Evolutionary conservation across 495 filamentous ascomycete species (phyloP).

Genomic region (Penicillium atrosanguineum): DNA sequence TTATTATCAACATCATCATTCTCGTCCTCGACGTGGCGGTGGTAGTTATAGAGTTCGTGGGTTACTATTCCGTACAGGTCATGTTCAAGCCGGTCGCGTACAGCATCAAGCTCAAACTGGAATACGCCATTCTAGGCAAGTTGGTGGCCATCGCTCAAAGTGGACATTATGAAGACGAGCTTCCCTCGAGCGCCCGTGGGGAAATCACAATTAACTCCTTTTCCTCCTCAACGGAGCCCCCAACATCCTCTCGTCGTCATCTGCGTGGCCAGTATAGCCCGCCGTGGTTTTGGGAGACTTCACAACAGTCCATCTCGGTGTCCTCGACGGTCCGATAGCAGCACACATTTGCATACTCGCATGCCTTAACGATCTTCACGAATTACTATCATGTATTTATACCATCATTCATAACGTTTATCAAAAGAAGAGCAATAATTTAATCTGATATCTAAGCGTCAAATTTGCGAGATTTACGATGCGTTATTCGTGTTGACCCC

Average conservation of each 20-base stretch:
- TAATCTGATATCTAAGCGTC: background rate
- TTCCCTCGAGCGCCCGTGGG: constrained; percentile 16
- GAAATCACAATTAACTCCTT: too few relatives aligned
- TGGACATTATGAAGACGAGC: constrained; percentile 1
- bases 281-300: constrained; percentile 16
- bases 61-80: constrained; percentile 47
- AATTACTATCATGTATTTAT: background rate
- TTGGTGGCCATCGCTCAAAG: constrained; percentile 38
- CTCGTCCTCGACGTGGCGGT: constrained; percentile 49
- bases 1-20: constrained; percentile 48
- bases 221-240: background rate
- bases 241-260: background rate
- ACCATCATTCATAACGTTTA: background rate
- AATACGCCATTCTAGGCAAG: constrained; percentile 52
- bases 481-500: constrained; percentile 7
- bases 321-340: constrained; percentile 5
- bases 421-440: background rate
- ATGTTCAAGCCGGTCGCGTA: constrained; percentile 51
- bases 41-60: constrained; percentile 46
- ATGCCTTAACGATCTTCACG: background rate
- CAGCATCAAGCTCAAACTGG: constrained; percentile 53
- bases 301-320: constrained; percentile 1
- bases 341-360: background rate
- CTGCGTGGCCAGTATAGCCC: constrained; percentile 10
- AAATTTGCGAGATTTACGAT: background rate